These are phyloP conservation scores for Eremothecium gossypii DNA, from an alignment of 1,139 yeast genomes.

Conservation along the genomic window DNA sequence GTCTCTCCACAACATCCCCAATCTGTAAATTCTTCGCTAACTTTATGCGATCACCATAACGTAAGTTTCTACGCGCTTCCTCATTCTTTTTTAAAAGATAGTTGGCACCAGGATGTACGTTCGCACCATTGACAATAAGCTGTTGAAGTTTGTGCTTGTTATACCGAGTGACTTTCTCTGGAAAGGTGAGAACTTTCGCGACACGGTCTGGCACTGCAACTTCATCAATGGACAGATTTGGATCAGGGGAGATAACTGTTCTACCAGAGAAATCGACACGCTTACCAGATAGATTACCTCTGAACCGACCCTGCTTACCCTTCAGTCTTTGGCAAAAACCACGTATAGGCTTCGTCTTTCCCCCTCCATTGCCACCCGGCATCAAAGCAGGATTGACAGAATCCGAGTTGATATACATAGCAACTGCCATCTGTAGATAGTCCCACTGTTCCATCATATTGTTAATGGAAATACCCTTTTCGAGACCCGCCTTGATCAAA, in stretches of 20 bases:
- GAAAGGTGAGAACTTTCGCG: constrained; percentile 91
- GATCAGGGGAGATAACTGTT: constrained; percentile 98
- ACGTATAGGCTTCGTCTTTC: constrained; percentile 74
- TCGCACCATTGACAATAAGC: constrained; percentile 77
- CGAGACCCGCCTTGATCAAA: constrained; percentile 86
- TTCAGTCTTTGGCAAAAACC: constrained; percentile 95
- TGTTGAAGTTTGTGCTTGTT: constrained; percentile 68
- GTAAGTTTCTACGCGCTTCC: constrained; percentile 73
- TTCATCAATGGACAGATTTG: constrained; percentile 86
- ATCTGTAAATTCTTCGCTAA: constrained; percentile 67
- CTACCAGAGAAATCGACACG: constrained; percentile 98
- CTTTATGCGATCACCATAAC: constrained; percentile 78
- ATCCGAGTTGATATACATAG: constrained; percentile 95
- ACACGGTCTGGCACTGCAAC: constrained; percentile 98
- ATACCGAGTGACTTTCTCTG: constrained; percentile 88
- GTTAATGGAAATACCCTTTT: constrained; percentile 85
- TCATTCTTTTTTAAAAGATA: constrained; percentile 78
- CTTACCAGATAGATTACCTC: constrained; percentile 96
- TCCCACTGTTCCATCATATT: constrained; percentile 99
- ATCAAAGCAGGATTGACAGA: constrained; percentile 76
- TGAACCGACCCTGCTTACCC: constrained; percentile 97
- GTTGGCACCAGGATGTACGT: constrained; percentile 92
- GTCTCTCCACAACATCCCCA: constrained; percentile 97
- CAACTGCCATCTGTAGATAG: constrained; percentile 85
- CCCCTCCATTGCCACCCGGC: constrained; percentile 51